phyloP scores from a whole-genome alignment of 2,329 filamentous ascomycete genomes.

The Bertia moriformis region DNA sequence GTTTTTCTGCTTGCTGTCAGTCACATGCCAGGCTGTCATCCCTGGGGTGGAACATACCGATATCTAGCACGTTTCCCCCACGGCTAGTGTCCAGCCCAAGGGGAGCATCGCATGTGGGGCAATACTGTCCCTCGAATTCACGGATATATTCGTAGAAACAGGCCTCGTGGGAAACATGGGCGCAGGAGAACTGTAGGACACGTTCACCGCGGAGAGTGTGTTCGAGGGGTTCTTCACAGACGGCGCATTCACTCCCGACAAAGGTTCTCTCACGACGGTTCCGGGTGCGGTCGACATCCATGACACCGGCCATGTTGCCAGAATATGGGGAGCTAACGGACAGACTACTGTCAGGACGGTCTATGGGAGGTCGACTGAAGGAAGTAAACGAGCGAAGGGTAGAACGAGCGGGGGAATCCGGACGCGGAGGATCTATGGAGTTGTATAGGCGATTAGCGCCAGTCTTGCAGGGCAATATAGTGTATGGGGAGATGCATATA shows the following conservation, averaged over 20 bases:
- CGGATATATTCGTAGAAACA: conserved; percentile 98
- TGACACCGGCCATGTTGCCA: conserved; percentile 39
- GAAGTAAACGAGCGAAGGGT: neutral
- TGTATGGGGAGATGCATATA: neutral
- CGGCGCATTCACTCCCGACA: conserved; percentile 83
- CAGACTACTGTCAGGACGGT: neutral
- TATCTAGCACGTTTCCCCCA: conserved; percentile 80
- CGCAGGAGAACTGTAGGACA: conserved; percentile 87
- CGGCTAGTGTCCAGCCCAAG: conserved; percentile 83
- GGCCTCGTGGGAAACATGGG: conserved; percentile 93
- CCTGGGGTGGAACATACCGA: conserved; percentile 41
- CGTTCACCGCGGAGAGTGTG: conserved; percentile 88
- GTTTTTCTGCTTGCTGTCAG: conserved; percentile 57
- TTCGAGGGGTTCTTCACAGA: conserved; percentile 91
- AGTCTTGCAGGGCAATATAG: neutral
- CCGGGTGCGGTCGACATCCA: conserved; percentile 64
- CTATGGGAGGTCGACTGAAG: neutral
- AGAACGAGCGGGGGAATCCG: neutral
- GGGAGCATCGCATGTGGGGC: conserved; percentile 83
- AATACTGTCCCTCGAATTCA: conserved; percentile 85
- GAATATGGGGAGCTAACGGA: neutral
- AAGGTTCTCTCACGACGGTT: conserved; percentile 83
- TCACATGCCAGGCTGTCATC: conserved; percentile 8
- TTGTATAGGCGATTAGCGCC: too few relatives aligned
- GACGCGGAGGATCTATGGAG: neutral